Base-by-base conservation (phyloP, 192 early-diverging fungal species). In the Lobosporangium transversale region DNA sequence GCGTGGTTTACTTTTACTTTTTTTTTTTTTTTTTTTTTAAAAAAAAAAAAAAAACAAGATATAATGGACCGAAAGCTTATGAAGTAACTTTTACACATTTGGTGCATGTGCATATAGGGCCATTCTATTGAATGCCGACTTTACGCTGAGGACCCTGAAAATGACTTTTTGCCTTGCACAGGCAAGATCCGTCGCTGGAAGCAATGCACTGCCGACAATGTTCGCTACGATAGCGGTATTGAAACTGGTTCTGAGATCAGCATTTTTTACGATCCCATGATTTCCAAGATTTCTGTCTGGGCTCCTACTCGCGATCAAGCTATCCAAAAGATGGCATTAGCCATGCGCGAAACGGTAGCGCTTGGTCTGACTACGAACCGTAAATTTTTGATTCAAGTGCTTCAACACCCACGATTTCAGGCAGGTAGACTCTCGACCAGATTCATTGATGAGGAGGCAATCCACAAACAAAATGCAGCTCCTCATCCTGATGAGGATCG, bases 121-220 rank as follows among this genome's bases (percentile, higher is more conserved):
- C 82, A 83, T 36, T 86, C 88, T 11, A 88, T 89, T 23, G 87
- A 89, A 61, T 74, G 78, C 45, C 81, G 88, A 43, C 53, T 89
- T 14, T 87, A 84, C 44, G 85, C 88, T 17, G 88, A 89, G 59
- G 87, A 89, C 63, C 88, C 88, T 11, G 84, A 79, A 36, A 86
- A 87, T 63, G 85, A 86, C 20, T 89, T 89, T 47, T 59, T 79
- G 52, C 87, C 87, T 27, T 79, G 71, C 35, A 87, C 86, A 24
- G 87, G 87, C 60, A 84, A 63, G 68, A 86, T 89, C 32, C 60
- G 74, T 31, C 81, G 69, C 35, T 88, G 85, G 83, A 68, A 66
- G 14, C 81, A 81, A 27, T 70, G 79, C 30, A 66, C 60, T 15
- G 64, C 60, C 2, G 68, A 71, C 15, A 59, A 68, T 40, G 81